A percentile compares a stretch with the other conserved stretches of the same genome.
Evolutionary conservation across 2,329 filamentous ascomycete species (phyloP).

Genomic region (Apiospora sp.): DNA sequence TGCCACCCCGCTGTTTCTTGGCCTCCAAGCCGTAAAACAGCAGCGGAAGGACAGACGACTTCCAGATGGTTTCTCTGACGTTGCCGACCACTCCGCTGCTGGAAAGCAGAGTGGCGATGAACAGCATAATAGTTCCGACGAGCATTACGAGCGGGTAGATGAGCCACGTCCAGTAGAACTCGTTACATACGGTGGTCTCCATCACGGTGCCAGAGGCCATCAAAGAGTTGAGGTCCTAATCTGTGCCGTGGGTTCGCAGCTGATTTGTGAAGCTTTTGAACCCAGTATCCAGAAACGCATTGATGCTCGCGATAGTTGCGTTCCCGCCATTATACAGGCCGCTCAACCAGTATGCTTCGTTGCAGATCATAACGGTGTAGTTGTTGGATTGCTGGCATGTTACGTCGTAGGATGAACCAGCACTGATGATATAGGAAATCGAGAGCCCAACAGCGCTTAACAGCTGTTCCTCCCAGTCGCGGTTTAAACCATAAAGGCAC

Average conservation of each 20-base stretch:
- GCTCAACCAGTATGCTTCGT: not conserved
- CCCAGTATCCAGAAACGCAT: not conserved
- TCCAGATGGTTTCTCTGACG: not conserved
- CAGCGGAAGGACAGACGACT: not conserved
- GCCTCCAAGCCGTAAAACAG: not conserved
- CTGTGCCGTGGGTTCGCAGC: not conserved
- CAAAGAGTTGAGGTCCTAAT: not conserved
- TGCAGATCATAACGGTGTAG: not conserved
- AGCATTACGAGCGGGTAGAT: not conserved
- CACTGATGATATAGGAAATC: too few species aligned
- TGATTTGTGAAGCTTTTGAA: not conserved
- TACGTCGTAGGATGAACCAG: too few species aligned
- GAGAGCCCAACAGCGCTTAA: fast-evolving
- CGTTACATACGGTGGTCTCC: not conserved
- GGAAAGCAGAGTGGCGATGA: not conserved
- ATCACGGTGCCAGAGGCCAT: not conserved
- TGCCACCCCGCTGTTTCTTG: not conserved
- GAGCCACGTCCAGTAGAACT: not conserved
- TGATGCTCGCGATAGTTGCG: not conserved
- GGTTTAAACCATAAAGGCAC: not conserved
- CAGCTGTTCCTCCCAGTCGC: not conserved
- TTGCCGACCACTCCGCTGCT: not conserved
- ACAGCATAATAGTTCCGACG: not conserved
- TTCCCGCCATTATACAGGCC: not conserved
- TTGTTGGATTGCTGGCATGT: too few species aligned